Base-by-base conservation (phyloP, 2,329 filamentous ascomycete species). In the Alternaria brassicicola region DNA sequence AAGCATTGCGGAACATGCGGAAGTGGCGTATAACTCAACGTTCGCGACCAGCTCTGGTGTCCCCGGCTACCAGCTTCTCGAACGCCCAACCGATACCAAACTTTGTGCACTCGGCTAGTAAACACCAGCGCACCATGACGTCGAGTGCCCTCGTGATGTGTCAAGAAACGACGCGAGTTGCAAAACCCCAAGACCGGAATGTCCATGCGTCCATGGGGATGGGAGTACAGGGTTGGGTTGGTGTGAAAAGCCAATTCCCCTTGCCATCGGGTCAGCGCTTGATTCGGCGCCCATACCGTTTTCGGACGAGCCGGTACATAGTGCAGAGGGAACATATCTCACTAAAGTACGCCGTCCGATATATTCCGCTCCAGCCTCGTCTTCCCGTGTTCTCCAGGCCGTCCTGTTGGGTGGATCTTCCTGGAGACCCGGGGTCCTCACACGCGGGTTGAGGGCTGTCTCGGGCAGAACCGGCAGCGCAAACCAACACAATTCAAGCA, bases 271-370 rank as follows among this genome's bases (percentile, higher is more conserved):
- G 25, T 30, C 33, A 47, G 23, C 28, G 30, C 28, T 47, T 47
- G 3, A 17, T 49, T 52, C 57, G 57, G 53, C 43, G 54, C 31
- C 48, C 48, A 57, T 57, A 45, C 48, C 31, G 15, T 36, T 52
- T 60, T 36, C n/a, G 43, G 48, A 38, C 17, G 43, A n/a, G 41
- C 35, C 50, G 49, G 35, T 30, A 19, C 21, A 8, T 12, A 50
- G 19, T 15, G 30, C 36, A 28, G 21, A 55, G 55, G 51, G 51
- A 54, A 45, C 26, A 38, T 58, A 43, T 38, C 55, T 50, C 35
- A 41, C 55, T 50, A n/a, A 26, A 55, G 55, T 58, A 58, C 51
- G 43, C 51, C 55, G 45, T 45, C 55, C 55, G 55, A 55, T 45
- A 46, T 55, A 36, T 38, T 45, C 55, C 43, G 43, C 45, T 50